phyloP scores from a whole-genome alignment of 306 rosid species.

The Glycyrrhiza uralensis region DNA sequence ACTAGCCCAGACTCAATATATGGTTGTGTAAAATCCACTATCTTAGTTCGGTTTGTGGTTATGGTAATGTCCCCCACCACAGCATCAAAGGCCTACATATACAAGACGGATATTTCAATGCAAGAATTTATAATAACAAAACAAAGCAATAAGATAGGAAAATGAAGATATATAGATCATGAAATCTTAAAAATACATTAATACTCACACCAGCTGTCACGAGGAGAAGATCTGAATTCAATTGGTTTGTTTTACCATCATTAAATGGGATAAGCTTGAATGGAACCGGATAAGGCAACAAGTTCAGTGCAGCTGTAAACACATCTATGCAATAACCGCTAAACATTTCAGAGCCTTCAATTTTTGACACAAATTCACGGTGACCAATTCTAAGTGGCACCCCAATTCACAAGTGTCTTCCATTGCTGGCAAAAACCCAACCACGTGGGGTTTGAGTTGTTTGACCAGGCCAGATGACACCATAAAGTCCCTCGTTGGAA shows the following conservation, averaged over 20 bases:
- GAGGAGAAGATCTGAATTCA: slow-evolving; percentile 45
- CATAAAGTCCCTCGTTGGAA: slow-evolving; percentile 36
- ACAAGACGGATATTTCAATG: neutral
- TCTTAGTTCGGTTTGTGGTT: slow-evolving; percentile 59
- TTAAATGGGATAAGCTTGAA: slow-evolving; percentile 52
- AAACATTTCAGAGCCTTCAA: slow-evolving; percentile 43
- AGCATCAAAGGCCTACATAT: slow-evolving; percentile 59
- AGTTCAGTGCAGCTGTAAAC: slow-evolving; percentile 57
- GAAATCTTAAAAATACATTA: no score
- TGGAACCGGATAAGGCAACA: slow-evolving; percentile 67
- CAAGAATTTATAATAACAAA: neutral
- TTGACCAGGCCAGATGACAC: slow-evolving; percentile 74
- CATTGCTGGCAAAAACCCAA: slow-evolving; percentile 69
- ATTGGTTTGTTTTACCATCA: slow-evolving; percentile 59
- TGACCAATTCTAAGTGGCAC: slow-evolving; percentile 55
- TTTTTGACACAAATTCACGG: slow-evolving; percentile 48
- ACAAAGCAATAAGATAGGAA: neutral
- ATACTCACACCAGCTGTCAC: slow-evolving; percentile 56
- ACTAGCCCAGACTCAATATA: slow-evolving; percentile 74
- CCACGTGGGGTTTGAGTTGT: slow-evolving; percentile 62
- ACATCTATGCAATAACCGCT: slow-evolving; percentile 79
- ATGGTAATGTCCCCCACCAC: slow-evolving; percentile 79
- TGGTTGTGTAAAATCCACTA: slow-evolving; percentile 84
- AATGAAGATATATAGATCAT: neutral
- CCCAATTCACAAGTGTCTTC: slow-evolving; percentile 59